Evolutionary conservation across 345 rosid species (phyloP).

Genomic region (Brassica rapa): DNA sequence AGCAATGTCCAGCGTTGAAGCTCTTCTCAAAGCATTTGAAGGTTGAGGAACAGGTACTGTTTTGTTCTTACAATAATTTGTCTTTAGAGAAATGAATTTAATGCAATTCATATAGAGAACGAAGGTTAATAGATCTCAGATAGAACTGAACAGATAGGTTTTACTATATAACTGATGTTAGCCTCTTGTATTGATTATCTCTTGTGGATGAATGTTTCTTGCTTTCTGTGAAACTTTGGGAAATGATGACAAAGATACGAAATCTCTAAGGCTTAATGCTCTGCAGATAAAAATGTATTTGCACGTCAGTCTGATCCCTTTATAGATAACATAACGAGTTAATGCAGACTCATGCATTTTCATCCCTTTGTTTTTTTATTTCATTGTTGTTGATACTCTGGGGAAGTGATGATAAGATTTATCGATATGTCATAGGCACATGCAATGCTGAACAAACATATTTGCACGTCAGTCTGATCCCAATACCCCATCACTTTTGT

Average conservation of each 20-base stretch:
- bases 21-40: slow-evolving; percentile 89
- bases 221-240: slow-evolving; percentile 29
- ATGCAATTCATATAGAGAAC: background rate
- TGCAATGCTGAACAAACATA: slow-evolving; percentile 50
- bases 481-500: background rate
- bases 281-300: slow-evolving; percentile 46
- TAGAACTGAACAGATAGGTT: background rate
- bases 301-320: slow-evolving; percentile 70
- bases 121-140: background rate
- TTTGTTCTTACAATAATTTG: slow-evolving; percentile 4
- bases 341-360: background rate
- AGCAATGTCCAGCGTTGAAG: slow-evolving; percentile 70
- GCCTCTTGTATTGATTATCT: no score
- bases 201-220: slow-evolving; percentile 1
- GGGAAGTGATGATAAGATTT: slow-evolving; percentile 54
- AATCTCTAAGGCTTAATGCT: slow-evolving; percentile 33
- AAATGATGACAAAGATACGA: slow-evolving; percentile 39
- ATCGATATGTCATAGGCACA: slow-evolving; percentile 42
- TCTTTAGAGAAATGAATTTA: background rate
- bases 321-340: background rate
- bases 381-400: slow-evolving; percentile 13
- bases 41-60: slow-evolving; percentile 81
- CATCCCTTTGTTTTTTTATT: background rate
- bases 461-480: slow-evolving; percentile 80
- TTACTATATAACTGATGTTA: background rate